Evolutionary conservation across 2,329 filamentous ascomycete genomes (phyloP).

Genomic region (Ambrosiella xylebori): DNA sequence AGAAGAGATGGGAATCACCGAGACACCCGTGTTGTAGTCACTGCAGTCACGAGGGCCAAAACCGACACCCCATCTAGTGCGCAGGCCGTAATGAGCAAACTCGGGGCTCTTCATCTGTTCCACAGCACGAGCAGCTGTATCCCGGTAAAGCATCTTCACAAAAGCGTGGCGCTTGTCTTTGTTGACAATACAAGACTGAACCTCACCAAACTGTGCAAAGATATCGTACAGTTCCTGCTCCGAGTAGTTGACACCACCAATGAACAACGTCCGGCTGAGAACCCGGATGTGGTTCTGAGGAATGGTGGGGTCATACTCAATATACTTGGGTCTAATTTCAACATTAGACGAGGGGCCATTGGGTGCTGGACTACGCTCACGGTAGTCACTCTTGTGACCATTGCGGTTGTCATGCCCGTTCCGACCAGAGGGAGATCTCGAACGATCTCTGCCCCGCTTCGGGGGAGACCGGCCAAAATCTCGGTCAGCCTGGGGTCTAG

Average conservation of each 20-base stretch:
- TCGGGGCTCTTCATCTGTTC: constrained; percentile 58
- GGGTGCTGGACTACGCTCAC: constrained; percentile 37
- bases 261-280: constrained; percentile 84
- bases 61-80: constrained; percentile 93
- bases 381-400: constrained; percentile 47
- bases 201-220: constrained; percentile 66
- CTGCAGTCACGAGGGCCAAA: constrained; percentile 95
- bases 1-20: constrained; percentile 78
- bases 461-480: constrained; percentile 44
- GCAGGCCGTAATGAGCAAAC: constrained; percentile 51
- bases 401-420: constrained; percentile 15
- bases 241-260: constrained; percentile 78
- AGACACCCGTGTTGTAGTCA: constrained; percentile 83
- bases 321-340: constrained; percentile 28
- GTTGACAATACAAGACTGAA: constrained; percentile 97
- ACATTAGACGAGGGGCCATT: constrained; percentile 18
- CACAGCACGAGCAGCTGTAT: constrained; percentile 70
- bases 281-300: constrained; percentile 73
- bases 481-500: constrained; percentile 10
- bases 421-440: constrained; percentile 38
- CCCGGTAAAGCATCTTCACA: constrained; percentile 90
- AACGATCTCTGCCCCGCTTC: constrained; percentile 39
- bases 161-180: constrained; percentile 96
- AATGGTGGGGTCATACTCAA: constrained; percentile 62
- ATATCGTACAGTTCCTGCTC: constrained; percentile 68